Evolutionary conservation across 2,329 filamentous ascomycete genomes (phyloP).

Genomic region (Monilinia fructigena): DNA sequence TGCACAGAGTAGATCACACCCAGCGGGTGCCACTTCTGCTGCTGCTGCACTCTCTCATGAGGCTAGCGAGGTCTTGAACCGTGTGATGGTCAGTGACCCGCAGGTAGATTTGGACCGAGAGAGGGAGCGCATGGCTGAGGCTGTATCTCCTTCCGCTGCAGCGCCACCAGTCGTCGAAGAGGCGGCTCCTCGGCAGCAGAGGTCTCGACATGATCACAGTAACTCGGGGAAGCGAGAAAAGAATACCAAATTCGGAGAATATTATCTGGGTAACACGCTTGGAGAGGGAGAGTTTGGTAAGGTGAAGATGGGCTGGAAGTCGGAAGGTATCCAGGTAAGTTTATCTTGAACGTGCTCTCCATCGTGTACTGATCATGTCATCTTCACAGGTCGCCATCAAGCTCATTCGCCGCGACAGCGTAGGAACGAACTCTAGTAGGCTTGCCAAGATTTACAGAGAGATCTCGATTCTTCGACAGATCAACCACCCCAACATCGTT

Average conservation of each 20-base stretch:
- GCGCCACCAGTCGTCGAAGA: constrained; percentile 49
- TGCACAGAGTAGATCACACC: constrained; percentile 35
- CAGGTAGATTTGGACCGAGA: constrained; percentile 71
- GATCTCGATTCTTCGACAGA: constrained; percentile 82
- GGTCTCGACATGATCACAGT: constrained; percentile 59
- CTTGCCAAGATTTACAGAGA: constrained; percentile 97
- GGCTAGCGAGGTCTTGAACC: constrained; percentile 75
- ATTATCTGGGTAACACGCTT: constrained; percentile 91
- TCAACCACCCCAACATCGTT: constrained; percentile 96
- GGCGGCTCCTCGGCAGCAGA: constrained; percentile 41
- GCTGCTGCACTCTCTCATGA: constrained; percentile 66
- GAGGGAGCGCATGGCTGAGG: constrained; percentile 65
- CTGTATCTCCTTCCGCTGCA: constrained; percentile 47
- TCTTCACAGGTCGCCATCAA: constrained; percentile 82
- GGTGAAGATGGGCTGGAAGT: constrained; percentile 97
- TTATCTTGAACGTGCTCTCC: neutral
- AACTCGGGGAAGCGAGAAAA: constrained; percentile 57
- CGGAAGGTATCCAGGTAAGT: constrained; percentile 78
- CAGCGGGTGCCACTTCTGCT: constrained; percentile 46
- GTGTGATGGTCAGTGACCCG: constrained; percentile 73
- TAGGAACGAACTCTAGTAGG: constrained; percentile 83
- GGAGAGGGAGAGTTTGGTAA: constrained; percentile 99
- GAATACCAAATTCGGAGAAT: constrained; percentile 89
- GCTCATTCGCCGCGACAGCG: constrained; percentile 86
- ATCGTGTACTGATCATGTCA: neutral